Percentiles rank a stretch among this genome's conserved stretches.
phyloP scores from a whole-genome alignment of 176 grass and related monocot genomes.

The Aegilops umbellulata region DNA sequence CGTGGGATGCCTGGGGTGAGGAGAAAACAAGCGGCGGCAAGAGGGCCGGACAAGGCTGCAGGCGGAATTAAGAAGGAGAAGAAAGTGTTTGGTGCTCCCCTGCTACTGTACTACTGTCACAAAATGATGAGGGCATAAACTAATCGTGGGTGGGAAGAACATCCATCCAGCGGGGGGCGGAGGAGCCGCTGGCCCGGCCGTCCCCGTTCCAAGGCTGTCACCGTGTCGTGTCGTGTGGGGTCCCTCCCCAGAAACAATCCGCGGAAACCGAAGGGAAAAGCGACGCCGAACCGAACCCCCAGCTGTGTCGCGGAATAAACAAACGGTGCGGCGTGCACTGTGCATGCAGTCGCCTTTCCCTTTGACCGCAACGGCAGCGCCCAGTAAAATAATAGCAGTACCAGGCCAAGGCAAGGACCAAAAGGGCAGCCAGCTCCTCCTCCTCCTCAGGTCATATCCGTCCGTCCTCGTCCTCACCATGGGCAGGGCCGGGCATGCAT shows the following conservation, averaged over 20 bases:
- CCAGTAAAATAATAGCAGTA: not conserved
- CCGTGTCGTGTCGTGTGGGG: not conserved
- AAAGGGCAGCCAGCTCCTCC: not conserved
- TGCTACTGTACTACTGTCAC: not conserved
- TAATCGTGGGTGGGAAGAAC: slow-evolving; percentile 50
- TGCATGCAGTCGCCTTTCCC: slow-evolving; percentile 1
- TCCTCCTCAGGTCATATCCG: not conserved
- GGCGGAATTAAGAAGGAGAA: not conserved
- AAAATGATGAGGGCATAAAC: slow-evolving; percentile 35
- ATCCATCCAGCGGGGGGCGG: slow-evolving; percentile 2
- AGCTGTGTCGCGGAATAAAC: slow-evolving; percentile 46
- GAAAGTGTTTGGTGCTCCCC: not conserved
- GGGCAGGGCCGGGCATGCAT: slow-evolving; percentile 12
- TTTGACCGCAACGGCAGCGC: not conserved
- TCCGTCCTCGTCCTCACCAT: not conserved
- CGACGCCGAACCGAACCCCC: not conserved
- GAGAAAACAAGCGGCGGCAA: not conserved
- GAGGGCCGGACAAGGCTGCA: slow-evolving; percentile 33
- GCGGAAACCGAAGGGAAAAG: not conserved
- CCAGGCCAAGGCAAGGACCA: not conserved
- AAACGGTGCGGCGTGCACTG: not conserved
- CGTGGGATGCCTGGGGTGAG: not conserved
- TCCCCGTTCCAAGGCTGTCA: slow-evolving; percentile 31
- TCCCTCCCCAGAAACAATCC: slow-evolving; percentile 11
- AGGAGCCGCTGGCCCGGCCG: not conserved